Base-by-base conservation (phyloP, 805 yeast genomes). In the Schwanniomyces yamadae region DNA sequence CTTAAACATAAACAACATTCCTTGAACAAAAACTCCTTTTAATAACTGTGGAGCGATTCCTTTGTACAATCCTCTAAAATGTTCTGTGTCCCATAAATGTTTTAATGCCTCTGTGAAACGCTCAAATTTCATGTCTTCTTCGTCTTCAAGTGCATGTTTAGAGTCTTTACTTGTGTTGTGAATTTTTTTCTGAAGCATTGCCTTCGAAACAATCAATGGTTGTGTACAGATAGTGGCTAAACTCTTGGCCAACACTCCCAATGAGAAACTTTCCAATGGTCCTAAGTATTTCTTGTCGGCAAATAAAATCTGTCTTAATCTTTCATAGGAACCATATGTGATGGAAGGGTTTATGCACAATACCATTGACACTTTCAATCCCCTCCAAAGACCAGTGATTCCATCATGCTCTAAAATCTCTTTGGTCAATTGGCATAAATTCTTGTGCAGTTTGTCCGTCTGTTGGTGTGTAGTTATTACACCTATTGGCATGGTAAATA, bases 21-120 rank as follows among this genome's bases (percentile, higher is more conserved):
- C 95, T 59, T 87, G 95, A 4, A 86, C 95, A 28, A 87, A 59
- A 2, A 86, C 82, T 1, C 93, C 95, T 66, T 87, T 87, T 25
- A 80, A 57, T 39, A 87, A 68, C 57, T 87, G 95, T 5, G 95
- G 95, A 3, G 78, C 74, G 20, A 87, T 50, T 2, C 95, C 95
- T 63, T 82, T 85, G 78, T 87, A 87, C 42, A 86, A 64, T 0
- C 90, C 81, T 9, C 48, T 44, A 24, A 78, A 25, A 18, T 85
- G 88, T 50, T 85, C 93, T n/a, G 72, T 65, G 43, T 68, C 61
- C 66, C 78, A 74, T 45, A 86, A 67, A 53, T 78, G 75, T 17
- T 52, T 56, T 49, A 87, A 62, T 4, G 85, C 88, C 23, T 79
- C 74, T 31, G 80, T 80, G 60, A 84, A 84, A 33, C 72, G 66